These are phyloP conservation scores for Neoconidiobolus thromboides DNA, from an alignment of 371 early-diverging fungal species.

Conservation along the genomic window DNA sequence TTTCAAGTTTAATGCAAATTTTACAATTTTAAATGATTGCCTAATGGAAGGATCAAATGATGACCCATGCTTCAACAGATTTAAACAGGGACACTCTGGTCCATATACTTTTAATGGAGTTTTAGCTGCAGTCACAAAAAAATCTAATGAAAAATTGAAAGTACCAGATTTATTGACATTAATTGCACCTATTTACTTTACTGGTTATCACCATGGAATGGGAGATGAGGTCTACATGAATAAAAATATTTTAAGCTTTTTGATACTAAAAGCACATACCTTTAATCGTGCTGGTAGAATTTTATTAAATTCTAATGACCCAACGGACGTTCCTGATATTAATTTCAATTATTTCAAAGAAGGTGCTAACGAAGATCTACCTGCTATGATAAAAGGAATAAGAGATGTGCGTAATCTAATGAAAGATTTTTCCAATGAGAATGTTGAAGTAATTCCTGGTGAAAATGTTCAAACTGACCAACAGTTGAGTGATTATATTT, in stretches of 20 bases:
- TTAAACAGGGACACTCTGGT: not conserved
- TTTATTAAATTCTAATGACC: not conserved
- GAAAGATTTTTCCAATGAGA: not conserved
- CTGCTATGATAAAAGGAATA: not conserved
- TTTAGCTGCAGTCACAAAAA: not conserved
- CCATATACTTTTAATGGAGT: conserved; percentile 1
- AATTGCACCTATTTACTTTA: conserved; percentile 1
- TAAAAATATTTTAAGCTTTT: not conserved
- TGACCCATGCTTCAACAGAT: not conserved
- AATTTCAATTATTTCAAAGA: conserved; percentile 3
- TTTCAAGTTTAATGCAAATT: not conserved
- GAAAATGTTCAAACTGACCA: not conserved
- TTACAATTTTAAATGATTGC: not conserved
- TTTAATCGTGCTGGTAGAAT: not conserved
- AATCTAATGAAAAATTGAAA: not conserved
- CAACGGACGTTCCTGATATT: not conserved
- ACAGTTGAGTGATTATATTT: not conserved
- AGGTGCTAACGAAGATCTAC: not conserved
- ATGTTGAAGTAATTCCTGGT: not conserved
- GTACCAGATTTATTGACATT: conserved; percentile 1
- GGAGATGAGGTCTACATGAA: not conserved
- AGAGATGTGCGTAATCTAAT: not conserved
- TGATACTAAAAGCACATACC: not conserved
- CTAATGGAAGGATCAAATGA: not conserved
- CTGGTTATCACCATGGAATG: not conserved